Evolutionary conservation across 2,329 filamentous ascomycete genomes (phyloP).

Genomic region (Arthrocladium fulminans): DNA sequence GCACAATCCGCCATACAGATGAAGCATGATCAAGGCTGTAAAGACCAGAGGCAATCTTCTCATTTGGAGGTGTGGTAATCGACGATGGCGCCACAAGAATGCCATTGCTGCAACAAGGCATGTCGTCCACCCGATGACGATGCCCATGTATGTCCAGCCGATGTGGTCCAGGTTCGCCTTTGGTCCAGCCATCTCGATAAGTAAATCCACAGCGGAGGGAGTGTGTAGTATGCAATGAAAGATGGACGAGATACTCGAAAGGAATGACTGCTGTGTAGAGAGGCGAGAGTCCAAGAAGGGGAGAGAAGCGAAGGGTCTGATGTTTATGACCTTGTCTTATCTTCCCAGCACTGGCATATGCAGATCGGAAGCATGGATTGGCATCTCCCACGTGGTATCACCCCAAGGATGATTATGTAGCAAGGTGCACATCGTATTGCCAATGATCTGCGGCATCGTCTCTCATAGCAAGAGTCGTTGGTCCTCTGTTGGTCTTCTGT

Average conservation of each 20-base stretch:
- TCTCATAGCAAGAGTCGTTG: not conserved
- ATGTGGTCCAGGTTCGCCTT: not conserved
- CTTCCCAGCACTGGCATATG: not conserved
- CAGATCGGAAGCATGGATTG: not conserved
- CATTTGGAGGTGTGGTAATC: slow-evolving; percentile 22
- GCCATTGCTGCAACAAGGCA: slow-evolving; percentile 6
- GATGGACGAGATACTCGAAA: not conserved
- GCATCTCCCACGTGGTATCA: not conserved
- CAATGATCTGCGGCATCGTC: not conserved
- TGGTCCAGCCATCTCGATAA: not conserved
- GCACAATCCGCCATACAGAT: slow-evolving; percentile 23
- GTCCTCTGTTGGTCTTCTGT: not conserved
- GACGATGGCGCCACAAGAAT: slow-evolving; percentile 11
- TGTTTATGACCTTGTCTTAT: not conserved
- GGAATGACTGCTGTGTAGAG: slow-evolving; percentile 1
- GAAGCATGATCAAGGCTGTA: slow-evolving; percentile 22
- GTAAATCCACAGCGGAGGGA: not conserved
- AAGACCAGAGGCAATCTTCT: slow-evolving; percentile 23
- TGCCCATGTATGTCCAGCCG: not conserved
- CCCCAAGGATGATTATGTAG: not conserved
- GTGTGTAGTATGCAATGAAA: not conserved
- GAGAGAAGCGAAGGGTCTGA: not conserved
- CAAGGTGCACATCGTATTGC: not conserved
- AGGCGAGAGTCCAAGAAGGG: not conserved
- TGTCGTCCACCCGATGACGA: slow-evolving; percentile 10